A percentile compares a stretch with the other conserved stretches of the same genome.
phyloP scores from a whole-genome alignment of 1,284 basidiomycete genomes.

The Clitocybe nebularis region DNA sequence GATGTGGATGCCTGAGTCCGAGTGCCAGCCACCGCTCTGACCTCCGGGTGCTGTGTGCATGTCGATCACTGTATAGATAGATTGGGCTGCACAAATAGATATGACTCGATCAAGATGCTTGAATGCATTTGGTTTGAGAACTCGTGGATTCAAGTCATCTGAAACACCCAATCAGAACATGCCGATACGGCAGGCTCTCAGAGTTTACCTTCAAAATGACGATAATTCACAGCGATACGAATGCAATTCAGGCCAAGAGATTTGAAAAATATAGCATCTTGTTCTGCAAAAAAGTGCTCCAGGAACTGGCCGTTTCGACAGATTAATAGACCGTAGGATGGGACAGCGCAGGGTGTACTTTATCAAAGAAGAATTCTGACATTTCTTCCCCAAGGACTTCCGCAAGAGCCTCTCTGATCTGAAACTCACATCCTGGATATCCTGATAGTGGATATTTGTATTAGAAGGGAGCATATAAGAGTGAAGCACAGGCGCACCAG shows the following conservation, averaged over 20 bases:
- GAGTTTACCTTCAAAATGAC: slow-evolving; percentile 55
- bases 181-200: neutral
- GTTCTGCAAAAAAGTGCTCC: slow-evolving; percentile 67
- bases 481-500: too few species aligned
- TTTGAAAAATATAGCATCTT: slow-evolving; percentile 66
- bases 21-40: slow-evolving; percentile 39
- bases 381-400: slow-evolving; percentile 62
- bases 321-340: too few species aligned
- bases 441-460: too few species aligned
- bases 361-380: slow-evolving; percentile 75
- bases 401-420: slow-evolving; percentile 62
- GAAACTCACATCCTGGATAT: slow-evolving; percentile 33
- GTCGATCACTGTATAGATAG: slow-evolving; percentile 54
- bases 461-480: too few species aligned
- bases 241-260: slow-evolving; percentile 69
- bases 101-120: slow-evolving; percentile 52
- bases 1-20: slow-evolving; percentile 33
- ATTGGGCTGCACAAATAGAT: slow-evolving; percentile 49
- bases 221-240: slow-evolving; percentile 61
- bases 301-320: slow-evolving; percentile 63
- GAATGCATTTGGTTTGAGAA: slow-evolving; percentile 56
- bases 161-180: neutral
- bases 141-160: slow-evolving; percentile 63
- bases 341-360: slow-evolving; percentile 39
- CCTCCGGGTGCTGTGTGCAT: slow-evolving; percentile 61